These are phyloP conservation scores for Stephanodiscus minutulus DNA, from an alignment of 108 stramenopile genomes.

Conservation along the genomic window DNA sequence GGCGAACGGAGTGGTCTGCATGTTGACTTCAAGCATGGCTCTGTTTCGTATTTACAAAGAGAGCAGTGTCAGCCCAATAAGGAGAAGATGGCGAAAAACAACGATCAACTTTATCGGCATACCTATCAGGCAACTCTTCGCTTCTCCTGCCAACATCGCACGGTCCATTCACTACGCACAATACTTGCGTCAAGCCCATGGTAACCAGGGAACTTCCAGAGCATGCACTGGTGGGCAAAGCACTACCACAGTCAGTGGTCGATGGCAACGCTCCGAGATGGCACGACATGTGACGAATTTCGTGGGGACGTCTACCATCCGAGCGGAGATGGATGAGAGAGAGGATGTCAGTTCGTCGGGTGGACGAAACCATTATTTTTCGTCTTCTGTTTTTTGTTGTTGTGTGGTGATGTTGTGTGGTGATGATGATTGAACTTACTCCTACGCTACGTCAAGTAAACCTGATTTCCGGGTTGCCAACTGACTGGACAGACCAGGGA, in stretches of 20 bases:
- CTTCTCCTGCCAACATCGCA: conserved; percentile 67
- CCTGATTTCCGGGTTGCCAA: too few relatives aligned
- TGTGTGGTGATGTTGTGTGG: too few relatives aligned
- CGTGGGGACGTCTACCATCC: conserved; percentile 83
- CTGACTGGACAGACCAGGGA: too few relatives aligned
- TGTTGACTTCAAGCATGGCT: conserved; percentile 71
- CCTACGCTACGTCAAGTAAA: too few relatives aligned
- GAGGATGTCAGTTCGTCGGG: conserved; percentile 79
- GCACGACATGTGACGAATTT: conserved; percentile 80
- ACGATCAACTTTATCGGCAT: not conserved
- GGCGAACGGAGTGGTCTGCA: conserved; percentile 73
- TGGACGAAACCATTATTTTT: conserved; percentile 42
- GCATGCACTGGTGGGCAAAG: conserved; percentile 45
- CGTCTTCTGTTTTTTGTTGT: too few relatives aligned
- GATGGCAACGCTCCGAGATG: conserved; percentile 67
- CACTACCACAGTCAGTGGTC: conserved; percentile 45
- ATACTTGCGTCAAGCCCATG: conserved; percentile 83
- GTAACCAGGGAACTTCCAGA: conserved; percentile 74
- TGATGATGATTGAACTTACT: too few relatives aligned
- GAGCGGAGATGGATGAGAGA: conserved; percentile 83
- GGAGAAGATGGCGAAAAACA: not conserved
- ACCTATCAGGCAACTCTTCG: conserved; percentile 75
- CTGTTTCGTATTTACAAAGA: conserved; percentile 15
- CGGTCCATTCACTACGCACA: conserved; percentile 67
- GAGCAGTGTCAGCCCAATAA: not conserved